Conservation (phyloP, 306 rosid species). For the Cotoneaster glaucophyllus region DNA sequence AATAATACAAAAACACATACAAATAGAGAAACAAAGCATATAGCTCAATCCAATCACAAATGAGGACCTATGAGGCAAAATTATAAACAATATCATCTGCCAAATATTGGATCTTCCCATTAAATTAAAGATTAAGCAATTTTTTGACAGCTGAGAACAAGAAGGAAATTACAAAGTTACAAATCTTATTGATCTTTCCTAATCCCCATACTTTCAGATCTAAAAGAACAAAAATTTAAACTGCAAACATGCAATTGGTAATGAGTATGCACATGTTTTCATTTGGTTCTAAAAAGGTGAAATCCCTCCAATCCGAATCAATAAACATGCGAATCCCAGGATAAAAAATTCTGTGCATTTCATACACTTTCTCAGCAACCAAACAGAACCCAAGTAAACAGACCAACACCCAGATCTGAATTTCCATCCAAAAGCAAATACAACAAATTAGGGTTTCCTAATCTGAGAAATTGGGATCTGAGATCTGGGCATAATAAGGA, state of each 20-base stretch:
- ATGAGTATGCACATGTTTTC: neutral
- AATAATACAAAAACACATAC: neutral
- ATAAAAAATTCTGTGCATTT: conserved; percentile 17
- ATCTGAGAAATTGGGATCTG: conserved; percentile 33
- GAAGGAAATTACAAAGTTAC: neutral
- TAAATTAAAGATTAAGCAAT: neutral
- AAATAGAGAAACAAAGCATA: neutral
- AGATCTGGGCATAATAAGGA: neutral
- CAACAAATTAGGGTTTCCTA: conserved; percentile 13
- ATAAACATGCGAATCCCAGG: conserved; percentile 25
- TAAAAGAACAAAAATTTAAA: neutral
- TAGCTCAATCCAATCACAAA: neutral
- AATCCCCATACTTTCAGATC: neutral
- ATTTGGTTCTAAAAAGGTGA: neutral
- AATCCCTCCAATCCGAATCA: conserved; percentile 15
- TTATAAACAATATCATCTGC: neutral
- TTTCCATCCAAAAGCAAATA: conserved; percentile 4
- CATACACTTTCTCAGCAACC: conserved; percentile 30
- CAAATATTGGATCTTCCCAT: conserved; percentile 9
- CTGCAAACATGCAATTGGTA: neutral
- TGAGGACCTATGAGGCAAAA: neutral
- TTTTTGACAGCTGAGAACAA: conserved; percentile 21
- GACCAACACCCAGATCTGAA: conserved; percentile 31
- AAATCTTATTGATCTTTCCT: neutral
- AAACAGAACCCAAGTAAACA: neutral